These are phyloP conservation scores for Groenewaldozyma salmanticensis DNA, from an alignment of 805 yeast genomes.

Conservation along the genomic window DNA sequence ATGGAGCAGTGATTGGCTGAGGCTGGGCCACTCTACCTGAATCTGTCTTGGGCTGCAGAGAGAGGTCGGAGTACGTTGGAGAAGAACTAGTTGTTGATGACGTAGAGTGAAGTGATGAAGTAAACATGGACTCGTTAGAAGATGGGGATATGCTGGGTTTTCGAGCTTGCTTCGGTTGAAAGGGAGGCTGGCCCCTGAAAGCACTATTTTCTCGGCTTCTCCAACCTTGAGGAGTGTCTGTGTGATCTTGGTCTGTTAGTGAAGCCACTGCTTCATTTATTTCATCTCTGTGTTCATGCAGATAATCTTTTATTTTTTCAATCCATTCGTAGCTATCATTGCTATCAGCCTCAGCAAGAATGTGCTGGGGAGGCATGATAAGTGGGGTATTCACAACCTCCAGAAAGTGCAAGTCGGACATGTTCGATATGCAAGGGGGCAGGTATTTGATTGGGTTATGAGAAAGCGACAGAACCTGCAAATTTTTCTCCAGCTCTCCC, in stretches of 20 bases:
- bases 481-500: slow-evolving; percentile 25
- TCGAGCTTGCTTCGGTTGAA: neutral
- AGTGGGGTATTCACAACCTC: slow-evolving; percentile 58
- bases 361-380: slow-evolving; percentile 36
- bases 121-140: neutral
- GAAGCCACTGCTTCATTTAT: neutral
- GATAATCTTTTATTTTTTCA: slow-evolving; percentile 31
- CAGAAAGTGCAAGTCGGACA: slow-evolving; percentile 44
- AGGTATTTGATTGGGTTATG: slow-evolving; percentile 48
- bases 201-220: no score
- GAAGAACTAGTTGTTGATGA: slow-evolving; percentile 3
- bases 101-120: no score
- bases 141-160: neutral
- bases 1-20: neutral
- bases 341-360: slow-evolving; percentile 30
- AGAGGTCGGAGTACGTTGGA: neutral
- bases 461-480: slow-evolving; percentile 52
- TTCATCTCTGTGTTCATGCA: slow-evolving; percentile 28
- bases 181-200: neutral
- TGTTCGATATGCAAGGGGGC: slow-evolving; percentile 42
- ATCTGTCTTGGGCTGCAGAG: neutral
- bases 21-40: neutral
- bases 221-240: no score
- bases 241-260: no score
- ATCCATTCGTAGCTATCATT: slow-evolving; percentile 40